Base-by-base conservation (phyloP, 768 basidiomycete genomes). In the Russula sp. region DNA sequence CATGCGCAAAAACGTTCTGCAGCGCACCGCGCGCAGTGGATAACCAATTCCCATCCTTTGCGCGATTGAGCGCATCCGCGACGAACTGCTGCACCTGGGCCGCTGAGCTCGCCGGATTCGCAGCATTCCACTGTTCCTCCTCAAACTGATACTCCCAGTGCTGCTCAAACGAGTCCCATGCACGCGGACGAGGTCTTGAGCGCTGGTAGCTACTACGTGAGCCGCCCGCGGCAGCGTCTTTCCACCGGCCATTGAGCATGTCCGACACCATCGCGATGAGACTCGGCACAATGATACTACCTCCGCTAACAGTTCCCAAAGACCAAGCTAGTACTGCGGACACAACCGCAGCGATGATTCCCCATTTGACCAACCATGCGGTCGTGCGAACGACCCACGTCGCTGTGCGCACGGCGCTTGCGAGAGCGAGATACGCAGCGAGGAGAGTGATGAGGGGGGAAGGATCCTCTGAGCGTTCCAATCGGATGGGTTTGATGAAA, bases 311-410 rank as follows among this genome's bases (percentile, higher is more conserved):
- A 14, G 73, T 74, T 14, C 78, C 71, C 46, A 83, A 73, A 54
- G 83, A 74, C 81, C 83, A 90, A 11, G 84, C 85, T 18, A 75
- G 72, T 9, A 78, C 79, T 7, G 81, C 85, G n/a, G 81, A 79
- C 9, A 87, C 69, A 2, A 79, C 74, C 14, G 78, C 81, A 10
- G 90, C 64, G 53, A 93, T 75, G 13, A 78, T 75, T 26, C 86
- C 87, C 90, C 90, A 93, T 75, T 93, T 93, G 70, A 89, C 72
- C 70, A 90, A 81, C 79, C 83, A 90, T 67, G 90, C 73, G 30
- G 75, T 77, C 38, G 83, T 83, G 64, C 88, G 82, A 67, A 92
- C 75, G 69, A 88, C 79, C 86, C 88, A 92, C 26, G 80, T 81
- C 14, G 90, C 86, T 5, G 91, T 92, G 64, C 89, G 87, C 75